Conservation (phyloP, 2,329 filamentous ascomycete species). For the Botrytis deweyae region DNA sequence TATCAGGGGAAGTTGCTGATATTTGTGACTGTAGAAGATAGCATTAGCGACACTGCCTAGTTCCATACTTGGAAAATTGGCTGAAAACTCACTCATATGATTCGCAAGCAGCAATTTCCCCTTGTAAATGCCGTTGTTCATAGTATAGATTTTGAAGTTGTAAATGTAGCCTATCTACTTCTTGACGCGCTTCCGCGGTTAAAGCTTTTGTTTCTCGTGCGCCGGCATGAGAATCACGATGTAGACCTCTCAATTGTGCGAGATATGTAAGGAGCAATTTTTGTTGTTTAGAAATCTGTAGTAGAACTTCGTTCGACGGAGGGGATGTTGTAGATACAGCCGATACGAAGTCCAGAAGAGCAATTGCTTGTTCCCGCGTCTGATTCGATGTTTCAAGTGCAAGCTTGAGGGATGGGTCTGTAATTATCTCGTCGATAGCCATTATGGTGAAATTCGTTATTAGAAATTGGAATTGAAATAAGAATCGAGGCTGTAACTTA, state of each 20-base stretch:
- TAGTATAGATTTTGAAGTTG: slow-evolving; percentile 96
- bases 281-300: slow-evolving; percentile 70
- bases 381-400: slow-evolving; percentile 72
- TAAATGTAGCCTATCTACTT: slow-evolving; percentile 88
- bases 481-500: not conserved
- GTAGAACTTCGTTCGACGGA: slow-evolving; percentile 50
- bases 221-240: slow-evolving; percentile 76
- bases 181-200: slow-evolving; percentile 83
- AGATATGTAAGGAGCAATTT: slow-evolving; percentile 78
- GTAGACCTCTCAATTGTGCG: slow-evolving; percentile 75
- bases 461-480: not conserved
- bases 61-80: not conserved
- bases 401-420: slow-evolving; percentile 62
- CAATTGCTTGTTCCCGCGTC: slow-evolving; percentile 69
- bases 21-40: slow-evolving; percentile 66
- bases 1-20: slow-evolving; percentile 82
- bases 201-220: slow-evolving; percentile 82
- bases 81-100: slow-evolving; percentile 75
- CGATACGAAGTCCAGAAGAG: slow-evolving; percentile 63
- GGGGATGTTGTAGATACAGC: slow-evolving; percentile 47
- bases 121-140: slow-evolving; percentile 85
- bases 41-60: slow-evolving; percentile 7
- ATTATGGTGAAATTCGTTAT: slow-evolving; percentile 42
- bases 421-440: slow-evolving; percentile 58
- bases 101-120: slow-evolving; percentile 88